These are phyloP conservation scores for Inga leiocalycina DNA, from an alignment of 306 rosid species.

Conservation along the genomic window DNA sequence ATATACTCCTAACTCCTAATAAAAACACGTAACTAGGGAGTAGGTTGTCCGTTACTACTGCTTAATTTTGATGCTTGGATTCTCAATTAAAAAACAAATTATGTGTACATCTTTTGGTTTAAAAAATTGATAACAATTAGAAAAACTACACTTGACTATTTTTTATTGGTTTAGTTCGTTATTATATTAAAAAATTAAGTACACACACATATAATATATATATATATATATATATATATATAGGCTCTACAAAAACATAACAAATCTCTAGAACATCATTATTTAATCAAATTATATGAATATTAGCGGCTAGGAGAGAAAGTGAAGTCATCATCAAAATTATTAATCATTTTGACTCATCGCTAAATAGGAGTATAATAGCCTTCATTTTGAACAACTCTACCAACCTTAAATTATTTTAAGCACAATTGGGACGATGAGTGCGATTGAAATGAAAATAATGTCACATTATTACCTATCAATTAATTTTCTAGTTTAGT, in stretches of 20 bases:
- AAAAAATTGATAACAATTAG: neutral
- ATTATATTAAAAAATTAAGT: neutral
- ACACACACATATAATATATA: no score
- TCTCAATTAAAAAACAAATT: neutral
- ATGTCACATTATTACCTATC: neutral
- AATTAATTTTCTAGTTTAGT: neutral
- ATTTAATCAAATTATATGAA: neutral
- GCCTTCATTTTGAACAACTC: neutral
- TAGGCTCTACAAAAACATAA: neutral
- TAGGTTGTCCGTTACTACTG: neutral
- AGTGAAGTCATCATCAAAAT: constrained; percentile 21
- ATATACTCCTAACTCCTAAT: neutral
- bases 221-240: no score
- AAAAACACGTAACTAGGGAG: neutral
- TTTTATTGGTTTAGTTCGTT: neutral
- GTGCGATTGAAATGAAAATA: neutral
- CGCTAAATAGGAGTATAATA: neutral
- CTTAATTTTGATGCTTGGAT: neutral
- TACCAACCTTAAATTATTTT: neutral
- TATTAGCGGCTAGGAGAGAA: constrained; percentile 21
- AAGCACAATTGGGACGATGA: neutral
- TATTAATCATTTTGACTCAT: neutral
- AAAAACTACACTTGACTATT: neutral
- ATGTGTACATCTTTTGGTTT: neutral
- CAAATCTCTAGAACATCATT: neutral